Conservation (phyloP, 1,284 basidiomycete species). For the Moesziomyces globuligerus region DNA sequence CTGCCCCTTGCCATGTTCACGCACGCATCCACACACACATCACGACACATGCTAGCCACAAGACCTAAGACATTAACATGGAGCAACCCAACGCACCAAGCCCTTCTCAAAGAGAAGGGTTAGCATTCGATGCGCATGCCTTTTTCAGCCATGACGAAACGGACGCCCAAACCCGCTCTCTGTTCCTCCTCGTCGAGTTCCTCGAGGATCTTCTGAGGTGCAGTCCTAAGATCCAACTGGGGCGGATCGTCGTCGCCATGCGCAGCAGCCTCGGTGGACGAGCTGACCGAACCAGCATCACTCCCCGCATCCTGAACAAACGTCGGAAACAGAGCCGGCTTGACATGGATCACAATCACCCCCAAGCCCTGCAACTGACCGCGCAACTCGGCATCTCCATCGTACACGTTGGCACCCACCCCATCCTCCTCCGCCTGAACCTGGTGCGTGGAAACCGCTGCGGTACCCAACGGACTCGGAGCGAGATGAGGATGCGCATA, state of each 20-base stretch:
- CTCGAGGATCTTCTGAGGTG: constrained; percentile 54
- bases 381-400: constrained; percentile 41
- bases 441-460: constrained; percentile 19
- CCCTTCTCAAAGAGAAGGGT: background rate
- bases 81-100: background rate
- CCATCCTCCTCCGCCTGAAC: constrained; percentile 18
- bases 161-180: constrained; percentile 41
- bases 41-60: no score
- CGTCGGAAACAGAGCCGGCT: constrained; percentile 56
- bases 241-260: constrained; percentile 12
- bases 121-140: constrained; percentile 58
- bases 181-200: constrained; percentile 47
- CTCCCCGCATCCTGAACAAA: constrained; percentile 23
- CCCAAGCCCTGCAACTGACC: constrained; percentile 45
- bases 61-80: background rate
- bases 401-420: constrained; percentile 42
- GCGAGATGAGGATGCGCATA: constrained; percentile 19
- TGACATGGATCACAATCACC: constrained; percentile 61
- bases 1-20: no score
- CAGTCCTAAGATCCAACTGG: constrained; percentile 42
- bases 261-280: constrained; percentile 7
- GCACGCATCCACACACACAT: no score
- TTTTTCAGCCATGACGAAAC: constrained; percentile 59
- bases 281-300: constrained; percentile 6
- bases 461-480: constrained; percentile 38